A percentile compares a stretch with the other conserved stretches of the same genome.
Conservation (phyloP, 768 basidiomycete species). For the Russula foetens region DNA sequence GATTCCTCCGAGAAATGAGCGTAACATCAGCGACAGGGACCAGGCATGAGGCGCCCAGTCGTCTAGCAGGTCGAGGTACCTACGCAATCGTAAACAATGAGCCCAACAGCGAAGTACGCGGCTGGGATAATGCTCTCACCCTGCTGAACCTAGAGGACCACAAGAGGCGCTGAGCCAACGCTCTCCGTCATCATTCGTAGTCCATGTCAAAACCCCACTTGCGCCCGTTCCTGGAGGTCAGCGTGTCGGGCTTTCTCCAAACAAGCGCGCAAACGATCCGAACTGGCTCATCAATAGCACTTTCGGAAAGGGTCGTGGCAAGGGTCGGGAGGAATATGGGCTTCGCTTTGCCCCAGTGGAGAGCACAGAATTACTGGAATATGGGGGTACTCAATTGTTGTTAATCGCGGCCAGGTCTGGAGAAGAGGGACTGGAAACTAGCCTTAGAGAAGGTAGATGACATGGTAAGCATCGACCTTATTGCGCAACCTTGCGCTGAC, state of each 20-base stretch:
- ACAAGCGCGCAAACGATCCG: slow-evolving; percentile 38
- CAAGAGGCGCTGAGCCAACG: slow-evolving; percentile 48
- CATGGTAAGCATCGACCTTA: slow-evolving; percentile 31
- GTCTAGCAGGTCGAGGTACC: slow-evolving; percentile 49
- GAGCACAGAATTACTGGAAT: no score
- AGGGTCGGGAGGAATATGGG: slow-evolving; percentile 36
- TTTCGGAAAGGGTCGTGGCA: slow-evolving; percentile 38
- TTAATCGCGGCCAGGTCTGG: slow-evolving; percentile 45
- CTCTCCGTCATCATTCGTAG: slow-evolving; percentile 45
- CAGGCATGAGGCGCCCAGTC: slow-evolving; percentile 43
- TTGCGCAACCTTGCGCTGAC: background rate
- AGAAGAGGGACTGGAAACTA: slow-evolving; percentile 39
- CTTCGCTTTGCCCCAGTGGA: slow-evolving; percentile 45
- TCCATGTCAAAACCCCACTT: slow-evolving; percentile 57
- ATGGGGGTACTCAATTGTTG: no score
- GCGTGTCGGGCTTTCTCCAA: slow-evolving; percentile 23
- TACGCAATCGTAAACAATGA: slow-evolving; percentile 52
- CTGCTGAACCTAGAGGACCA: slow-evolving; percentile 40
- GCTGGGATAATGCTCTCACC: slow-evolving; percentile 53
- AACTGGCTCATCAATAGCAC: slow-evolving; percentile 38
- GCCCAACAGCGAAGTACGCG: slow-evolving; percentile 39
- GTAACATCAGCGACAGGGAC: slow-evolving; percentile 30
- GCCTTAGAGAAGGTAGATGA: slow-evolving; percentile 45
- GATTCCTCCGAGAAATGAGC: background rate
- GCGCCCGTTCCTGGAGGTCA: slow-evolving; percentile 33